These are phyloP conservation scores for Dichotomocladium elegans DNA, from an alignment of 371 early-diverging fungal species.

Conservation along the genomic window DNA sequence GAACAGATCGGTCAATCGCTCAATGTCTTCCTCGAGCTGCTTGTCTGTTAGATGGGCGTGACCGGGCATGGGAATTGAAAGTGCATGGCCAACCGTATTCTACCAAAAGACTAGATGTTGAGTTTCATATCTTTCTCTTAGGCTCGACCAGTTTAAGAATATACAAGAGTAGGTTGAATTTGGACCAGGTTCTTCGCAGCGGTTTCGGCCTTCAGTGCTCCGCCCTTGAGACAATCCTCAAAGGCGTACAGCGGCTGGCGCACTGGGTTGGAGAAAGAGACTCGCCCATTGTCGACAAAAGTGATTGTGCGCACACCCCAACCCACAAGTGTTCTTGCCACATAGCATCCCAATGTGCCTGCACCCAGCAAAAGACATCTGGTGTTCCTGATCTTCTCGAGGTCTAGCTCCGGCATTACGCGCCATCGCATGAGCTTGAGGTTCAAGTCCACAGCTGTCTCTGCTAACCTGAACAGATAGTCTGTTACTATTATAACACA, in stretches of 20 bases:
- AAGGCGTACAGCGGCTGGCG: slow-evolving; percentile 93
- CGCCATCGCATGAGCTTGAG: slow-evolving; percentile 96
- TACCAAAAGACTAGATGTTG: slow-evolving; percentile 16
- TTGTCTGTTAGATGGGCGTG: slow-evolving; percentile 60
- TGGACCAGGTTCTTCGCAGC: slow-evolving; percentile 74
- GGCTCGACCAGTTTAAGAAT: no score
- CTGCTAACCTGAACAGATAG: slow-evolving; percentile 58
- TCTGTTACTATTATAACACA: not conserved
- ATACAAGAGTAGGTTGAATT: slow-evolving; percentile 81
- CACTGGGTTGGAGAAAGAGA: slow-evolving; percentile 94
- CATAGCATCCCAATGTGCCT: slow-evolving; percentile 95
- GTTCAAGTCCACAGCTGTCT: slow-evolving; percentile 88
- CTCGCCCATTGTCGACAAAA: slow-evolving; percentile 89
- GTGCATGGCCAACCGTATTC: slow-evolving; percentile 61
- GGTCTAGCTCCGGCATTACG: slow-evolving; percentile 76
- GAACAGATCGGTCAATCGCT: slow-evolving; percentile 58
- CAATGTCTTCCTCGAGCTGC: slow-evolving; percentile 45
- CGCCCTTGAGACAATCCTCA: slow-evolving; percentile 80
- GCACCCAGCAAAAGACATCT: slow-evolving; percentile 88
- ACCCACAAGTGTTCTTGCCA: slow-evolving; percentile 77
- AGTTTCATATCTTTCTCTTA: no score
- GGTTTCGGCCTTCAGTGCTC: slow-evolving; percentile 78
- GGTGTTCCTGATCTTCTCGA: slow-evolving; percentile 72
- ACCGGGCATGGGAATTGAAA: slow-evolving; percentile 96
- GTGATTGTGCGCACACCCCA: slow-evolving; percentile 95